These are phyloP conservation scores for Blastocystis sp. DNA, from an alignment of 352 stramenopile genomes.

Conservation along the genomic window DNA sequence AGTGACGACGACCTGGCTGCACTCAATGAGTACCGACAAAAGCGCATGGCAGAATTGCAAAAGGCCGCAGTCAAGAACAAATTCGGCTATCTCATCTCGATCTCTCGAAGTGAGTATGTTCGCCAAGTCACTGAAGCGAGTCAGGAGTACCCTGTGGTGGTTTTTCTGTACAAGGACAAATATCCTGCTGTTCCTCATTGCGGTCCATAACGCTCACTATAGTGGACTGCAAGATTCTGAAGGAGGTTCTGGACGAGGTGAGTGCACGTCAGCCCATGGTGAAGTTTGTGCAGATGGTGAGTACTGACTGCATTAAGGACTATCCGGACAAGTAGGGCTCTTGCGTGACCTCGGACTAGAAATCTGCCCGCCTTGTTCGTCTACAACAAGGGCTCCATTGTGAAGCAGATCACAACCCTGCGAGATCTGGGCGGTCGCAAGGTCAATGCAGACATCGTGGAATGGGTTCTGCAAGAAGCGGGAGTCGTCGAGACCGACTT, in stretches of 20 bases:
- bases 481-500: constrained; percentile 73
- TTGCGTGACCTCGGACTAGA: background rate
- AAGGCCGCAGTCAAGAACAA: constrained; percentile 68
- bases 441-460: constrained; percentile 67
- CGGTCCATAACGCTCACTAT: constrained; percentile 64
- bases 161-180: constrained; percentile 79
- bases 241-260: constrained; percentile 76
- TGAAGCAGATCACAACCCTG: constrained; percentile 80
- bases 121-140: constrained; percentile 82
- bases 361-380: constrained; percentile 86
- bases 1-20: constrained; percentile 58
- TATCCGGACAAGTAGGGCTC: constrained; percentile 72
- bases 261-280: constrained; percentile 79
- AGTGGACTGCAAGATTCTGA: constrained; percentile 82
- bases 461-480: constrained; percentile 76
- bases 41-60: constrained; percentile 61
- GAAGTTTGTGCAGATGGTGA: constrained; percentile 86
- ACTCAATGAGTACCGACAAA: constrained; percentile 63
- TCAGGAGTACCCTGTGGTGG: constrained; percentile 74
- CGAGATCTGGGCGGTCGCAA: constrained; percentile 73
- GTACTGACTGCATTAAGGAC: constrained; percentile 81
- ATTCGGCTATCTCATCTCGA: constrained; percentile 80
- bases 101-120: constrained; percentile 84
- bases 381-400: constrained; percentile 79
- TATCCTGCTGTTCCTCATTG: background rate